These are phyloP conservation scores for Penicillium mononematosum DNA, from an alignment of 495 filamentous ascomycete species.

Conservation along the genomic window DNA sequence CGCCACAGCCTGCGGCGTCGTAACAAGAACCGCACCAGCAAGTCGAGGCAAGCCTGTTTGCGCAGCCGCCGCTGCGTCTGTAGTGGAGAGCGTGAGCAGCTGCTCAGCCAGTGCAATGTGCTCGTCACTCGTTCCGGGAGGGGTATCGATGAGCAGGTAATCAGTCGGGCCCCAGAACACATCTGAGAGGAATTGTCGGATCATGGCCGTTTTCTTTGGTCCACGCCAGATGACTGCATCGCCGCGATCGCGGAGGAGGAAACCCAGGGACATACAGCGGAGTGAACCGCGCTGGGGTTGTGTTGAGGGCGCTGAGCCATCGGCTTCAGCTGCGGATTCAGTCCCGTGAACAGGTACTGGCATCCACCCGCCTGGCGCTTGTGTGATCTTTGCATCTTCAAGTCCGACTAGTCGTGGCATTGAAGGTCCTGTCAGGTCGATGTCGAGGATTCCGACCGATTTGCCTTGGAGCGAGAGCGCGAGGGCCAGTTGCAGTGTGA, in stretches of 20 bases:
- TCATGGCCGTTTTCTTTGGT: constrained; percentile 99
- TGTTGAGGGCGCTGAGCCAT: constrained; percentile 13
- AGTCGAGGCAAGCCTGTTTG: constrained; percentile 44
- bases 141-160: constrained; percentile 92
- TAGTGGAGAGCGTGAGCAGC: constrained; percentile 56
- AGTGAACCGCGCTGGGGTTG: constrained; percentile 55
- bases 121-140: constrained; percentile 94
- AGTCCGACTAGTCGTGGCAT: constrained; percentile 92
- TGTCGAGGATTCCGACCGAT: constrained; percentile 90
- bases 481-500: constrained; percentile 92
- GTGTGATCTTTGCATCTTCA: constrained; percentile 84
- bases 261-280: constrained; percentile 89
- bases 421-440: constrained; percentile 93
- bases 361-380: constrained; percentile 84
- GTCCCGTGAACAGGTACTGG: constrained; percentile 77
- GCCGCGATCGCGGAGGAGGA: constrained; percentile 76
- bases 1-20: constrained; percentile 91
- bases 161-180: constrained; percentile 88
- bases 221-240: constrained; percentile 97
- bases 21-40: constrained; percentile 87
- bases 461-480: constrained; percentile 80
- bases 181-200: constrained; percentile 89
- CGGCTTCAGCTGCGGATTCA: not conserved
- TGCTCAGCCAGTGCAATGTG: constrained; percentile 93
- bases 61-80: constrained; percentile 27